These are phyloP conservation scores for Alternaria brassicae DNA, from an alignment of 2,329 filamentous ascomycete species.

Conservation along the genomic window DNA sequence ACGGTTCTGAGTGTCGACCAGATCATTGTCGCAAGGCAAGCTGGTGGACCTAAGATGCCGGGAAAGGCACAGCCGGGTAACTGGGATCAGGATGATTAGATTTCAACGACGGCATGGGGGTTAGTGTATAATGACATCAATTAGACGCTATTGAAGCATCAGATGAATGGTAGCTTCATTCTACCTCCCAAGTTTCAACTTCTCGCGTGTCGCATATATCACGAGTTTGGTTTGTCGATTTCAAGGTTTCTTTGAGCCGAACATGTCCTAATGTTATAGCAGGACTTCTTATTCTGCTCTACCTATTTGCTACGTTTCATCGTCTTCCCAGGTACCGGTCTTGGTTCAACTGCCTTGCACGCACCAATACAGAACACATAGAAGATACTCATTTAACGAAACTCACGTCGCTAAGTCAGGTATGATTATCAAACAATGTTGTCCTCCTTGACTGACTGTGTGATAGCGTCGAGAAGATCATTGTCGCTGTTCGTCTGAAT, in stretches of 20 bases:
- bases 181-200: neutral
- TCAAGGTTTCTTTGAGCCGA: neutral
- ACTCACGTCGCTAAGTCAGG: neutral
- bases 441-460: neutral
- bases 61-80: slow-evolving; percentile 78
- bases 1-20: slow-evolving; percentile 97
- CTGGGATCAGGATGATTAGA: slow-evolving; percentile 68
- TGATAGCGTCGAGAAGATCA: neutral
- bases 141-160: slow-evolving; percentile 15
- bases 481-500: neutral
- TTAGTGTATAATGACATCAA: slow-evolving; percentile 23
- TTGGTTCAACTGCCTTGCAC: neutral
- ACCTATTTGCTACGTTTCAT: neutral
- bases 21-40: slow-evolving; percentile 97
- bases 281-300: neutral
- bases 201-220: neutral
- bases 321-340: neutral
- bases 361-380: neutral
- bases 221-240: neutral
- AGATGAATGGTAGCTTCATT: slow-evolving; percentile 1
- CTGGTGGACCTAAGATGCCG: slow-evolving; percentile 95
- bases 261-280: neutral
- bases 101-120: neutral
- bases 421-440: neutral
- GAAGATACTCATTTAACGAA: too few relatives aligned